Evolutionary conservation across 2,329 filamentous ascomycete genomes (phyloP).

Genomic region (Cercospora beticola): DNA sequence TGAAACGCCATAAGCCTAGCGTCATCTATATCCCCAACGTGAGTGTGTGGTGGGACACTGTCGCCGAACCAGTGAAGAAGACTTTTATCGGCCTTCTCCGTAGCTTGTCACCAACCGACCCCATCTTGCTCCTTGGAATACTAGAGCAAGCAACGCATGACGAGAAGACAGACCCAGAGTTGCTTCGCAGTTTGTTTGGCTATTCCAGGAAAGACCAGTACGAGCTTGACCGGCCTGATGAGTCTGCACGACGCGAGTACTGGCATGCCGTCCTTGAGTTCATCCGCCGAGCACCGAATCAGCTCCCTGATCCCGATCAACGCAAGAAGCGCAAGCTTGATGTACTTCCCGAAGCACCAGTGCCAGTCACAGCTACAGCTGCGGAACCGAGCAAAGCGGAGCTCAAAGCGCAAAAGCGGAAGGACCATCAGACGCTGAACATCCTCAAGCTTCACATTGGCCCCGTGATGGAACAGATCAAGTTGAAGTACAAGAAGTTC

Average conservation of each 20-base stretch:
- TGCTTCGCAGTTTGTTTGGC: slow-evolving; percentile 79
- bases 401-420: slow-evolving; percentile 74
- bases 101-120: slow-evolving; percentile 84
- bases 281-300: slow-evolving; percentile 72
- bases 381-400: slow-evolving; percentile 72
- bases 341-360: slow-evolving; percentile 69
- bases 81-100: slow-evolving; percentile 81
- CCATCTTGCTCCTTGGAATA: slow-evolving; percentile 83
- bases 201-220: slow-evolving; percentile 79
- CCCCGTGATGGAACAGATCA: slow-evolving; percentile 96
- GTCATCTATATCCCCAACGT: slow-evolving; percentile 93
- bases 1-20: slow-evolving; percentile 90
- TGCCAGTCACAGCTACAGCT: slow-evolving; percentile 47
- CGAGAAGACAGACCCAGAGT: slow-evolving; percentile 53
- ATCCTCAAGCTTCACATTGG: slow-evolving; percentile 84
- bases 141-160: slow-evolving; percentile 60
- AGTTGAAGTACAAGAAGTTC: slow-evolving; percentile 85
- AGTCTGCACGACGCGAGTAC: slow-evolving; percentile 68
- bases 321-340: slow-evolving; percentile 85
- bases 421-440: slow-evolving; percentile 81
- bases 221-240: slow-evolving; percentile 65
- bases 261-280: slow-evolving; percentile 74
- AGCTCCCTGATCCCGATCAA: slow-evolving; percentile 83
- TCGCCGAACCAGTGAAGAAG: slow-evolving; percentile 64
- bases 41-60: slow-evolving; percentile 78